A percentile compares a stretch with the other conserved stretches of the same genome.
Conservation (phyloP, 1,284 basidiomycete species). For the Hymenochaete sp. region DNA sequence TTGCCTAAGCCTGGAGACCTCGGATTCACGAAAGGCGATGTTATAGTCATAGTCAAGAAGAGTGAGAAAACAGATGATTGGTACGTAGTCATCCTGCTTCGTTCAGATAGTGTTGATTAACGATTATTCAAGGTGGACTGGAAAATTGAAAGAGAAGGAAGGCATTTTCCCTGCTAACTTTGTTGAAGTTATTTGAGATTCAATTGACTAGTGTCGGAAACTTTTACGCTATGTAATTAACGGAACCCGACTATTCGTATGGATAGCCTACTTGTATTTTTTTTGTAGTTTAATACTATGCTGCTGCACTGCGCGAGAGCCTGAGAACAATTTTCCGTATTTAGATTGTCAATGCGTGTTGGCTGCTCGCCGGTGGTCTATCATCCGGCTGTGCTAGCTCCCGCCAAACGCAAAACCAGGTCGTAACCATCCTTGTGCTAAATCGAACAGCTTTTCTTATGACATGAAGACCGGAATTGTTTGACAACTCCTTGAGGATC, state of each 20-base stretch:
- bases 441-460: no score
- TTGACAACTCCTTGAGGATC: no score
- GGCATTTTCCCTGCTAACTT: slow-evolving; percentile 52
- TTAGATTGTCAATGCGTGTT: no score
- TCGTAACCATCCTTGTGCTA: no score
- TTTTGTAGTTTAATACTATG: not conserved
- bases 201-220: not conserved
- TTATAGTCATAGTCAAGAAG: slow-evolving; percentile 68
- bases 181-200: slow-evolving; percentile 36
- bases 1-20: slow-evolving; percentile 63
- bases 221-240: not conserved
- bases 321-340: no score
- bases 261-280: not conserved
- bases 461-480: no score
- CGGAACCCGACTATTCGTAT: not conserved
- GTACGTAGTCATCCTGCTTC: slow-evolving; percentile 32
- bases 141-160: slow-evolving; percentile 31
- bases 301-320: no score
- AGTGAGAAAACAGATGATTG: slow-evolving; percentile 75
- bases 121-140: slow-evolving; percentile 57
- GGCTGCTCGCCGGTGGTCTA: no score
- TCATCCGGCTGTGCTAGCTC: no score
- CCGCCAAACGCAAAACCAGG: no score
- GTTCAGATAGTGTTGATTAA: not conserved
- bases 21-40: slow-evolving; percentile 76